Conservation (phyloP, 2,329 filamentous ascomycete species). For the Colletotrichum sp. region DNA sequence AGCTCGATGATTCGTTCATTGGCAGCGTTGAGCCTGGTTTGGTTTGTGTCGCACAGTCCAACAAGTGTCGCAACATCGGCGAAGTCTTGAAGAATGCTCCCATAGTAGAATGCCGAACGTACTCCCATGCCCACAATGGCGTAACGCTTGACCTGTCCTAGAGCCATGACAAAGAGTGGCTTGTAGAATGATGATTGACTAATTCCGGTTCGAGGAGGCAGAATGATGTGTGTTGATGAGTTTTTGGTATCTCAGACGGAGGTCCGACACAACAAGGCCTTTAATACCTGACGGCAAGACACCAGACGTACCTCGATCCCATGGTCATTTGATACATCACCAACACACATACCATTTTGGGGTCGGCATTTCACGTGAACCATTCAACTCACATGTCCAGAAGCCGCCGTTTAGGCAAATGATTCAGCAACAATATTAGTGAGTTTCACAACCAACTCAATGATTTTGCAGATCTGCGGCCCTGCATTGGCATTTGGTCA, state of each 20-base stretch:
- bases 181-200: neutral
- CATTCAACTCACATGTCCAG: neutral
- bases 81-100: constrained; percentile 45
- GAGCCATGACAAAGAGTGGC: neutral
- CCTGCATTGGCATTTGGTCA: neutral
- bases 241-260: neutral
- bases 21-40: constrained; percentile 48
- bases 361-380: neutral
- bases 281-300: neutral
- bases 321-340: neutral
- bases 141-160: constrained; percentile 29
- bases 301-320: neutral
- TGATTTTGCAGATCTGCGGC: neutral
- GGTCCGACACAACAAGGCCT: neutral
- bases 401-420: neutral
- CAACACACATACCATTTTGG: neutral
- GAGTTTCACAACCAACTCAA: neutral
- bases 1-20: constrained; percentile 40
- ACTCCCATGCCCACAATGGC: constrained; percentile 48
- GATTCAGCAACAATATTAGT: neutral
- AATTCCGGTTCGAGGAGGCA: neutral
- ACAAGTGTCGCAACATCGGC: constrained; percentile 41
- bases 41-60: constrained; percentile 50
- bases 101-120: constrained; percentile 50
- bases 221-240: neutral